These are phyloP conservation scores for Orbilia oligospora DNA, from an alignment of 2,329 filamentous ascomycete genomes.

Conservation along the genomic window DNA sequence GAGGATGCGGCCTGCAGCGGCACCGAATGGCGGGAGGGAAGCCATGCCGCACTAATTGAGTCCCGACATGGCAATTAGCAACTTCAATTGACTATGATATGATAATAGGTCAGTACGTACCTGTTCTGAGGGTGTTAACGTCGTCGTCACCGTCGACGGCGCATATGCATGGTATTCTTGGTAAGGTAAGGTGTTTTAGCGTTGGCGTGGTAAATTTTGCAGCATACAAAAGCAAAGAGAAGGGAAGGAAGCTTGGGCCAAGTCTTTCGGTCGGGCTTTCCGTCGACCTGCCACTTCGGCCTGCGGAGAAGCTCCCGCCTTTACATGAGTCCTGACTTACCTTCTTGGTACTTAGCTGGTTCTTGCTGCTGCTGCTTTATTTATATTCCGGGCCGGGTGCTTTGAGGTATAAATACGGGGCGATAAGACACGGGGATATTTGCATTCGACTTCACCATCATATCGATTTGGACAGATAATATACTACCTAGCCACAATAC, in stretches of 20 bases:
- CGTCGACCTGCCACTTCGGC: slow-evolving; percentile 32
- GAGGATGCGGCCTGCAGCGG: slow-evolving; percentile 19
- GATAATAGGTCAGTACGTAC: neutral
- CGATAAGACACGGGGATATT: neutral
- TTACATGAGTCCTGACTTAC: neutral
- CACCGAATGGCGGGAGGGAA: slow-evolving; percentile 19
- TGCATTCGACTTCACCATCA: too few relatives aligned
- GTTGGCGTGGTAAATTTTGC: slow-evolving; percentile 48
- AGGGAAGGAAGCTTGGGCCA: slow-evolving; percentile 22
- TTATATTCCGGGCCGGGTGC: slow-evolving; percentile 1
- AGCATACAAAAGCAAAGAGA: neutral
- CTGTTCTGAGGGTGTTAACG: slow-evolving; percentile 11
- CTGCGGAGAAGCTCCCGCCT: slow-evolving; percentile 28
- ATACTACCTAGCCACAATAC: neutral
- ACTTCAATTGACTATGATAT: neutral
- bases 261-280: slow-evolving; percentile 21
- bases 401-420: slow-evolving; percentile 1
- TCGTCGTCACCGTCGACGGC: slow-evolving; percentile 53
- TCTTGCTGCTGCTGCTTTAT: neutral
- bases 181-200: slow-evolving; percentile 10
- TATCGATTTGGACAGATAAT: neutral
- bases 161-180: slow-evolving; percentile 25
- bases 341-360: neutral
- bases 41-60: slow-evolving; percentile 27
- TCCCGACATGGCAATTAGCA: neutral